Conservation (phyloP, 2,329 filamentous ascomycete species). For the Sarocladium kiliense region DNA sequence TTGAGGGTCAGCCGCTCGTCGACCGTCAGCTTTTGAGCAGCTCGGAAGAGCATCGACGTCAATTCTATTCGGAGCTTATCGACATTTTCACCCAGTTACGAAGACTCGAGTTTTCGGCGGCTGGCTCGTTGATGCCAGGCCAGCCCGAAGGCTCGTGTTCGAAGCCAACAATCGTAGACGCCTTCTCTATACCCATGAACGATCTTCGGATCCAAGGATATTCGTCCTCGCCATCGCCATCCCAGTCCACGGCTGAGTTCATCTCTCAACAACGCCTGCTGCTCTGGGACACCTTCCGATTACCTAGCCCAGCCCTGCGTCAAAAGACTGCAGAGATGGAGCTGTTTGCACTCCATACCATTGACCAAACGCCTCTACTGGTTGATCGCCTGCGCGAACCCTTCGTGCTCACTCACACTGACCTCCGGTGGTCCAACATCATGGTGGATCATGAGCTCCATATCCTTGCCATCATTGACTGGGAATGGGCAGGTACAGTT, state of each 20-base stretch:
- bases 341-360: slow-evolving; percentile 13
- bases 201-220: no score
- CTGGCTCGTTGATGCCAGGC: slow-evolving; percentile 13
- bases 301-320: no score
- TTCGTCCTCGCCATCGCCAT: no score
- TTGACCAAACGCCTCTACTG: slow-evolving; percentile 1
- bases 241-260: slow-evolving; percentile 7
- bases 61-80: slow-evolving; percentile 12
- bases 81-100: slow-evolving; percentile 13
- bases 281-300: neutral
- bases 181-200: slow-evolving; percentile 9
- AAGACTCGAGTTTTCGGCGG: slow-evolving; percentile 10
- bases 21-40: neutral
- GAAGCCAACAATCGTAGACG: slow-evolving; percentile 10
- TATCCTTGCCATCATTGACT: slow-evolving; percentile 11
- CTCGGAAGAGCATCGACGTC: slow-evolving; percentile 5
- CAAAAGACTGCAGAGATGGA: slow-evolving; percentile 13
- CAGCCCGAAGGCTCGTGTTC: neutral
- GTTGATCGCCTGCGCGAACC: neutral
- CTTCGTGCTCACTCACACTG: slow-evolving; percentile 12
- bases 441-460: slow-evolving; percentile 11
- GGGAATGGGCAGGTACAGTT: slow-evolving; percentile 11
- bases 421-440: slow-evolving; percentile 11
- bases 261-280: slow-evolving; percentile 13
- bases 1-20: slow-evolving; percentile 11